phyloP scores from a whole-genome alignment of 495 filamentous ascomycete species.

The Physcia stellaris region DNA sequence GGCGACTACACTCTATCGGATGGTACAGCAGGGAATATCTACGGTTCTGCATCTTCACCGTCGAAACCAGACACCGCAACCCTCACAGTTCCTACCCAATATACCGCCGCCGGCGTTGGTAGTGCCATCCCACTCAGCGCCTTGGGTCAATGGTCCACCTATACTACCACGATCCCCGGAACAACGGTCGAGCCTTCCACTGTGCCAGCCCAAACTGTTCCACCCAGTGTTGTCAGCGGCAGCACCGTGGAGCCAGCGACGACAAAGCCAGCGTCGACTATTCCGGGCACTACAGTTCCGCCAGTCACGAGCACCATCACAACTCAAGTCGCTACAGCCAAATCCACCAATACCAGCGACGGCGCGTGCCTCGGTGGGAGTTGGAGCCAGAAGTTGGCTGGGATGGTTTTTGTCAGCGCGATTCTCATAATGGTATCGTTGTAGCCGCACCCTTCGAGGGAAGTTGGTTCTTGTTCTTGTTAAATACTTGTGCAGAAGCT shows the following conservation, averaged over 20 bases:
- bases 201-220: conserved; percentile 4
- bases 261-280: conserved; percentile 6
- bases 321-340: conserved; percentile 4
- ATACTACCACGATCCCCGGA: conserved; percentile 11
- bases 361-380: too few species aligned
- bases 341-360: conserved; percentile 7
- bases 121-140: conserved; percentile 21
- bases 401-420: not conserved
- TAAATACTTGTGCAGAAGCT: too few species aligned
- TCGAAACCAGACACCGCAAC: conserved; percentile 25
- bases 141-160: conserved; percentile 14
- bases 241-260: conserved; percentile 1
- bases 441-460: too few species aligned
- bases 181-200: conserved; percentile 9
- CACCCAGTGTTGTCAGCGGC: conserved; percentile 1
- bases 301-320: conserved; percentile 8
- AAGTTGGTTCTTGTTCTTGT: too few species aligned
- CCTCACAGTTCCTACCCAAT: conserved; percentile 24
- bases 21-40: conserved; percentile 25
- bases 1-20: conserved; percentile 22
- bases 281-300: conserved; percentile 8
- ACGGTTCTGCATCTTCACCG: conserved; percentile 14
- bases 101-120: conserved; percentile 21
- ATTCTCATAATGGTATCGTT: not conserved
- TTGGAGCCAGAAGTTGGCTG: too few species aligned